phyloP scores from a whole-genome alignment of 1,139 yeast species.

The Kluyveromyces sp. region DNA sequence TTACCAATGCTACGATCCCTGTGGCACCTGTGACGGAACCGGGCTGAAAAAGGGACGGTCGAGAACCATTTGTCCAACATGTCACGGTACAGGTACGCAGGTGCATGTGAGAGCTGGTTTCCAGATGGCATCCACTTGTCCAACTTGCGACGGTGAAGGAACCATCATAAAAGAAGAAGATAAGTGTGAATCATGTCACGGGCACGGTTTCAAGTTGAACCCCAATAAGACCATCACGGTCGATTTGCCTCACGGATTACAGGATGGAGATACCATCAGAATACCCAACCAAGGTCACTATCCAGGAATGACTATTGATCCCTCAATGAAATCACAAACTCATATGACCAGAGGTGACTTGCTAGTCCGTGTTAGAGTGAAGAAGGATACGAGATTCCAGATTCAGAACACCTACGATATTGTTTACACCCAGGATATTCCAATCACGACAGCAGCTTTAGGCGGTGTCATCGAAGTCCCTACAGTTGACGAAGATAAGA shows the following conservation, averaged over 20 bases:
- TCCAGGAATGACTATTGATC: conserved; percentile 64
- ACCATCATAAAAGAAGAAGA: conserved; percentile 63
- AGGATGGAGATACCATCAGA: conserved; percentile 79
- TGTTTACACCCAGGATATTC: conserved; percentile 56
- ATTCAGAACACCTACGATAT: conserved; percentile 49
- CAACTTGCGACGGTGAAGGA: conserved; percentile 82
- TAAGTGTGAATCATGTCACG: conserved; percentile 75
- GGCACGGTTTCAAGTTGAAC: conserved; percentile 71
- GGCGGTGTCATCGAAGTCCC: conserved; percentile 91
- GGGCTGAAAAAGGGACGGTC: conserved; percentile 76
- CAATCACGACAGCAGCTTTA: conserved; percentile 92
- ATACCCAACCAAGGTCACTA: conserved; percentile 89
- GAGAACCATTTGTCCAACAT: conserved; percentile 73
- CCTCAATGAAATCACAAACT: conserved; percentile 35
- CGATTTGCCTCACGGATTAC: conserved; percentile 83
- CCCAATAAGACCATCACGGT: conserved; percentile 62
- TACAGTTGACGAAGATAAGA: conserved; percentile 67
- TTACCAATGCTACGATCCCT: conserved; percentile 69
- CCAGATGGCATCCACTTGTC: conserved; percentile 94
- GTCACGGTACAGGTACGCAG: conserved; percentile 92
- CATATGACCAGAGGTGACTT: conserved; percentile 76
- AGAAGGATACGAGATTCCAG: conserved; percentile 62
- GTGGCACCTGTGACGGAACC: conserved; percentile 73
- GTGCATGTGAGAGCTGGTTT: conserved; percentile 91
- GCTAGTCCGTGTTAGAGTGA: conserved; percentile 70